Base-by-base conservation (phyloP, 257 asterid genomes). In the Apocynum venetum region DNA sequence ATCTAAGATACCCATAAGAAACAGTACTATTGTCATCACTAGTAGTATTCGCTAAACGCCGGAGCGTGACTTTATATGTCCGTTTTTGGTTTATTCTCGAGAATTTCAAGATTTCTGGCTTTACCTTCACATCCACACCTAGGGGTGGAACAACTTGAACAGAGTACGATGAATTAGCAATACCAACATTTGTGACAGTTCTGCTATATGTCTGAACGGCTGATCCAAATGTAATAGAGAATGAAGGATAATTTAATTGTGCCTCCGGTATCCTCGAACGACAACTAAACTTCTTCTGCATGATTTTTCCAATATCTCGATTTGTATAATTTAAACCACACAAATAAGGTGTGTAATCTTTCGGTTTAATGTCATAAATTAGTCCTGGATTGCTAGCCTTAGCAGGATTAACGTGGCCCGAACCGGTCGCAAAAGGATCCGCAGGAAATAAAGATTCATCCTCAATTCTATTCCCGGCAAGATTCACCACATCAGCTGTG, bases 331-430 rank as follows among this genome's bases (percentile, higher is more conserved):
- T 75, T 53, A 89, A 72, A 8, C 93, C 91, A 15, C 93, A 89
- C 13, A 87, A 47, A 51, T 86, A 89, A 1, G 88, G 81, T 1
- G 83, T 5, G 75, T 90, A 90, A 13, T 90, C 93, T 44, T 81
- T 25, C 0, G 88, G 83, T 4, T 68, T 53, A 25, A 80, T 78
- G 73, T 88, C 95, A 41, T 88, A 88, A 15, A 89, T 52, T 13
- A 89, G 82, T 48, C 93, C 93, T 0, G 91, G 93, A 56, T 87
- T 82, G 38, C 55, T 83, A 4, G 91, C 89, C 53, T 66, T 81
- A 0, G 86, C 75, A 2, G 91, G 89, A 53, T 87, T 87, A 17
- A 87, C 85, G 4, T 89, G 91, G 61, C 93, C 93, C 5, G 93
- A 68, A 7, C 93, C 89, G 0, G 77, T 78, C 40, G 90, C 83